Base-by-base conservation (phyloP, 192 early-diverging fungal genomes). In the Funneliformis geosporum region DNA sequence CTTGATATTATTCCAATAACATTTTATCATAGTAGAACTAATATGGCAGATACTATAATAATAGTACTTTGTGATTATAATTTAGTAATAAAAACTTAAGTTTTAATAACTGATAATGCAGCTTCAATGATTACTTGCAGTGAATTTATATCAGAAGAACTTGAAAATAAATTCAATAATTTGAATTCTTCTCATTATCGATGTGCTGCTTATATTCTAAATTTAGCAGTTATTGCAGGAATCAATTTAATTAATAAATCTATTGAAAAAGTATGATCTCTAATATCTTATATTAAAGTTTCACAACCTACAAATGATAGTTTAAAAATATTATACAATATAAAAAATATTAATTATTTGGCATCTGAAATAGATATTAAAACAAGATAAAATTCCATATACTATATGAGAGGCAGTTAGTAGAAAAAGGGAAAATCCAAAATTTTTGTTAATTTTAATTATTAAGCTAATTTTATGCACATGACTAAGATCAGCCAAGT, bases 281-380 rank as follows among this genome's bases (percentile, higher is more conserved):
- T 55, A 28, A 55, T 55, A 18, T 25, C 3, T 74, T 47, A 59
- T 14, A 38, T 74, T 27, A 40, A 46, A 18, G 9, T 40, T 11
- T 71, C 69, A 1, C 28, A 47, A 55, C 50, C 50, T 1, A 55
- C 46, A 16, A 23, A 14, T 25, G 46, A 33, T 14, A 2, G 1
- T n/a, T 33, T 74, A 74, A 74, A 73, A 74, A 18, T 14, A 74
- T 59, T 74, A 55, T 74, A 23, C 14, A 18, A 50, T 2, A 5
- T 74, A 59, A 74, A 74, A 55, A 23, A 8, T 5, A 50, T 74
- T 9, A n/a, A 47, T 21, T 74, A 74, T 59, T 33, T 74, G 11
- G 27, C 47, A 59, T 23, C 72, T 60, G 50, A 59, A 12, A 6
- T 74, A 2, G 50, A 74, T 55, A n/a, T 62, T 62, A 27, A 27